Percentiles rank a stretch among this genome's conserved stretches.
These are phyloP conservation scores for Anthracocystis walkeri DNA, from an alignment of 1,284 basidiomycete species.

Conservation along the genomic window DNA sequence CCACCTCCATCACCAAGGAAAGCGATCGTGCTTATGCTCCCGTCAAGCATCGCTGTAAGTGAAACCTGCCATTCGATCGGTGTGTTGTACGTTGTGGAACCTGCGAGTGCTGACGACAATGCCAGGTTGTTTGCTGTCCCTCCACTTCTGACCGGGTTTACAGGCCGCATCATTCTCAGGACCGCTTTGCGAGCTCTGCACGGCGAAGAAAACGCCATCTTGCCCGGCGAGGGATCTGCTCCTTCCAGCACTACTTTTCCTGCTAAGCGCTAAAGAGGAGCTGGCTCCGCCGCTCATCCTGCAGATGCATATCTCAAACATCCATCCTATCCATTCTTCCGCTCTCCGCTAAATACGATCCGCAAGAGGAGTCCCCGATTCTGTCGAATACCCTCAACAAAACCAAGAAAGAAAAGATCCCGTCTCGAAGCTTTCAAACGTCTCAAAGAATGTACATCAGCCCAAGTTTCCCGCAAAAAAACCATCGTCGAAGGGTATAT, in stretches of 20 bases:
- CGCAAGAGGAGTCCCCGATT: no score
- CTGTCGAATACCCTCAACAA: no score
- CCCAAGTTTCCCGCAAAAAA: neutral
- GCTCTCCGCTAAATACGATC: no score
- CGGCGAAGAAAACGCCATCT: constrained; percentile 3
- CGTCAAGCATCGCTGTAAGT: constrained; percentile 8
- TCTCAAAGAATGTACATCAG: neutral
- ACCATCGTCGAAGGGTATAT: neutral
- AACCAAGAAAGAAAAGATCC: no score
- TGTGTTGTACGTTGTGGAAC: no score
- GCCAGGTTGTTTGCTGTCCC: neutral
- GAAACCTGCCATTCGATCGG: no score
- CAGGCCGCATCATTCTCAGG: constrained; percentile 7
- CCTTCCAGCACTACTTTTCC: neutral
- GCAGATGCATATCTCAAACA: no score
- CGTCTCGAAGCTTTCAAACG: no score
- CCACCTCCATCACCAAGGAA: neutral
- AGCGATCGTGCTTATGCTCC: neutral
- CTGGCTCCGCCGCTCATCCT: neutral
- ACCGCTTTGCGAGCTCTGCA: neutral
- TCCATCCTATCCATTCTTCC: no score
- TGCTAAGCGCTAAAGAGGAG: neutral
- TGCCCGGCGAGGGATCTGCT: constrained; percentile 2
- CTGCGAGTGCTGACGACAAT: neutral
- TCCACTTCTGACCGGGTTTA: neutral